Evolutionary conservation across 306 rosid genomes (phyloP).

Genomic region (Inga oerstediana): DNA sequence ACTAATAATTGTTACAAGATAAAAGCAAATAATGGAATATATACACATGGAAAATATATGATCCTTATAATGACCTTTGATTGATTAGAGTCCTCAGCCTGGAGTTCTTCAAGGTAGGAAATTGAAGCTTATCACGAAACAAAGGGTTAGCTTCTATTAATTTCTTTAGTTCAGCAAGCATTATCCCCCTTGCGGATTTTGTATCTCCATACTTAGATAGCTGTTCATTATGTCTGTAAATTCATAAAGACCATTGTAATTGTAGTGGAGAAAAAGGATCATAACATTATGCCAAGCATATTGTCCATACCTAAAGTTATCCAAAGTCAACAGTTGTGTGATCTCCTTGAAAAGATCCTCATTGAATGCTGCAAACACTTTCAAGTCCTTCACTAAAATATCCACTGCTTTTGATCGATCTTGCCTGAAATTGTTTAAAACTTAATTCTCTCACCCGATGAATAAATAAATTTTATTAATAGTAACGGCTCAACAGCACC

Average conservation of each 20-base stretch:
- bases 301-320: constrained; percentile 82
- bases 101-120: constrained; percentile 94
- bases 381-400: constrained; percentile 95
- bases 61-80: constrained; percentile 73
- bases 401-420: constrained; percentile 97
- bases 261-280: background rate
- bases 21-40: constrained; percentile 12
- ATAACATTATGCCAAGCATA: constrained; percentile 30
- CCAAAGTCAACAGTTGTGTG: constrained; percentile 92
- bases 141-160: constrained; percentile 97
- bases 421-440: constrained; percentile 57
- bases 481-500: constrained; percentile 19
- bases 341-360: constrained; percentile 98
- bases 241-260: constrained; percentile 15
- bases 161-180: constrained; percentile 97
- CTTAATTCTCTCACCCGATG: constrained; percentile 28
- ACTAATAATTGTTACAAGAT: constrained; percentile 22
- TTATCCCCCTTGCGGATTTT: constrained; percentile 95
- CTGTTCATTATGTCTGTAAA: constrained; percentile 95
- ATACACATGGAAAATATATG: constrained; percentile 10
- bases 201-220: constrained; percentile 98
- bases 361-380: constrained; percentile 93
- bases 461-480: constrained; percentile 21
- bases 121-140: constrained; percentile 97
- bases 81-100: constrained; percentile 95